A percentile compares a stretch with the other conserved stretches of the same genome.
These are phyloP conservation scores for Grosmannia clavigera DNA, from an alignment of 2,329 filamentous ascomycete species.

Conservation along the genomic window DNA sequence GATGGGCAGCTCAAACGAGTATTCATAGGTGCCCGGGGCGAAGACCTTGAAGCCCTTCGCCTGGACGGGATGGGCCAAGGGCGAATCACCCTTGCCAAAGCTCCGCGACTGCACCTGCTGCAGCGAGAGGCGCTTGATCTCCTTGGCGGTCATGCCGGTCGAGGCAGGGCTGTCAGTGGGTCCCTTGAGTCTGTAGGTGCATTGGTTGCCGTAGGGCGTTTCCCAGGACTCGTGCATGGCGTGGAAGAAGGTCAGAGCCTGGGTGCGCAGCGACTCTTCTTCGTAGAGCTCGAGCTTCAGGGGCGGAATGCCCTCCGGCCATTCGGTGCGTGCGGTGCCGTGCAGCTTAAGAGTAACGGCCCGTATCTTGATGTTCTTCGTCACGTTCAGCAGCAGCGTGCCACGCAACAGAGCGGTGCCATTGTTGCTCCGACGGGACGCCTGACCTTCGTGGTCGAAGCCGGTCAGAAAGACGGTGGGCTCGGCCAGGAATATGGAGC, in stretches of 20 bases:
- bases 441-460: constrained; percentile 58
- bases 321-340: constrained; percentile 79
- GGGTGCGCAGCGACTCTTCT: constrained; percentile 73
- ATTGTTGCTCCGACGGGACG: constrained; percentile 43
- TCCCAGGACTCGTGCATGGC: constrained; percentile 51
- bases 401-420: constrained; percentile 74
- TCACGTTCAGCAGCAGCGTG: constrained; percentile 66
- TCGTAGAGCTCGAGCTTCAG: constrained; percentile 74
- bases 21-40: constrained; percentile 55
- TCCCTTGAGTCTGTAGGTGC: constrained; percentile 38
- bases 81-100: constrained; percentile 67
- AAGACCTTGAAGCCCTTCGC: constrained; percentile 77
- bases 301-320: constrained; percentile 92
- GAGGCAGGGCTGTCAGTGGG: constrained; percentile 22
- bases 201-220: constrained; percentile 50
- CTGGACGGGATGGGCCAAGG: constrained; percentile 45
- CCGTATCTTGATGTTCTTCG: constrained; percentile 88
- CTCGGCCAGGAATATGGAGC: constrained; percentile 64
- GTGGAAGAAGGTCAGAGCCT: constrained; percentile 89
- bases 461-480: constrained; percentile 70
- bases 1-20: constrained; percentile 74
- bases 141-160: constrained; percentile 26
- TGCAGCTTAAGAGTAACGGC: constrained; percentile 76
- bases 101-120: constrained; percentile 74
- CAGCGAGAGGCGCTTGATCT: constrained; percentile 58